A percentile compares a stretch with the other conserved stretches of the same genome.
These are phyloP conservation scores for Aspergillus puulaauensis DNA, from an alignment of 2,329 filamentous ascomycete species.

Conservation along the genomic window DNA sequence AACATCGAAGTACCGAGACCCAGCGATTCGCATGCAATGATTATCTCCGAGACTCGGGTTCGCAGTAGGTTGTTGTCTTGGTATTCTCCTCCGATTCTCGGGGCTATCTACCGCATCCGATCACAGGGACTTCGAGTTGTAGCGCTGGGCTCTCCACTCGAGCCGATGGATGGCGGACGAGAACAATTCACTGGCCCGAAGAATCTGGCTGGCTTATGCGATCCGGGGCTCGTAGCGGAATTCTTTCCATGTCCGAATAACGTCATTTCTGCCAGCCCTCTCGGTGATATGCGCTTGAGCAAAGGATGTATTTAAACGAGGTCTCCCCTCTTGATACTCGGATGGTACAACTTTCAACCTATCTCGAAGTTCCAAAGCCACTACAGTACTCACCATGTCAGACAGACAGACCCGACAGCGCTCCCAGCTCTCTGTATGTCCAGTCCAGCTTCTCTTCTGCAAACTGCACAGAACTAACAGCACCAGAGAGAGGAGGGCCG, in stretches of 20 bases:
- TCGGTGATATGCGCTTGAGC: no score
- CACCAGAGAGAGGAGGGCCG: slow-evolving; percentile 62
- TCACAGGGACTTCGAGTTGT: neutral
- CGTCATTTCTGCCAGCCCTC: neutral
- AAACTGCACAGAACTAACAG: neutral
- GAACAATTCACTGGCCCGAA: no score
- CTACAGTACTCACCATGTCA: neutral
- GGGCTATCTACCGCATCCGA: neutral
- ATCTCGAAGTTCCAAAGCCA: neutral
- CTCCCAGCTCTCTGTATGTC: no score
- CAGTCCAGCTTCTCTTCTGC: neutral
- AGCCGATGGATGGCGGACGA: no score
- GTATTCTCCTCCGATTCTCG: neutral
- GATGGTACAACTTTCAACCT: neutral
- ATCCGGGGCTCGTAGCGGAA: no score
- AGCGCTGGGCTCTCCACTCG: no score
- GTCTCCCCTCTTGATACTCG: neutral
- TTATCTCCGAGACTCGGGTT: neutral
- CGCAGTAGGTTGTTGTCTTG: neutral
- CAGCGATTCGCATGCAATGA: neutral
- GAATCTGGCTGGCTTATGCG: no score
- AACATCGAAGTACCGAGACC: no score
- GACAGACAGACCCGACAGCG: no score
- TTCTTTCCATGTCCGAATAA: neutral
- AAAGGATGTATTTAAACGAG: neutral